These are phyloP conservation scores for Parathielavia hyrcaniae DNA, from an alignment of 495 filamentous ascomycete species.

Conservation along the genomic window DNA sequence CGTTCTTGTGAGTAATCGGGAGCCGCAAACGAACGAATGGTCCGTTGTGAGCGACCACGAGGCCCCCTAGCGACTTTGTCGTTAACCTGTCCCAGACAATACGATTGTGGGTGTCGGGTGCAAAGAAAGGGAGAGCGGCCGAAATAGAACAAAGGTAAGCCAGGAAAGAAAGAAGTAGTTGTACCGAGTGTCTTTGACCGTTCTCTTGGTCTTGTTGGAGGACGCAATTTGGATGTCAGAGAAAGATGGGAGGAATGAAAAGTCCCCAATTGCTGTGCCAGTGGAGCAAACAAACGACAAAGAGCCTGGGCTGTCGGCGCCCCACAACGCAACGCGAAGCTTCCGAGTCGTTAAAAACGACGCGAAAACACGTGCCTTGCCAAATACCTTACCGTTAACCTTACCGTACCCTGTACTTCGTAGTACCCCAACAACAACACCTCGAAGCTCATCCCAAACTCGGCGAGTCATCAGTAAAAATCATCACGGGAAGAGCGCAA, in stretches of 20 bases:
- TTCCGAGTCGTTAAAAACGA: too few species aligned
- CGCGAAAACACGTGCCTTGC: constrained; percentile 24
- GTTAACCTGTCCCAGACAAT: not conserved
- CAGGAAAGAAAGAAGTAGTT: too few species aligned
- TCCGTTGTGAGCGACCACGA: not conserved
- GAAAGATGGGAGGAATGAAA: not conserved
- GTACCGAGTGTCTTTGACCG: too few species aligned
- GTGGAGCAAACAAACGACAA: constrained; percentile 10
- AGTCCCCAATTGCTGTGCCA: not conserved
- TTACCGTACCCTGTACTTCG: too few species aligned
- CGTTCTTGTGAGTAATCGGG: not conserved
- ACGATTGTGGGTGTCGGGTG: not conserved
- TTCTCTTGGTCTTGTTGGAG: too few species aligned
- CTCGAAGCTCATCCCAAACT: too few species aligned
- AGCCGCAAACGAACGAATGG: not conserved
- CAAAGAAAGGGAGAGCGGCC: not conserved
- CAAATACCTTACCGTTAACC: too few species aligned
- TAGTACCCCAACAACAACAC: too few species aligned
- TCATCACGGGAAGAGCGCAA: too few species aligned
- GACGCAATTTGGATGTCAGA: not conserved
- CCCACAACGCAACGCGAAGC: constrained; percentile 23
- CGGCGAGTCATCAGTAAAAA: too few species aligned
- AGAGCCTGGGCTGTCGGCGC: not conserved
- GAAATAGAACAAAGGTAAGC: too few species aligned
- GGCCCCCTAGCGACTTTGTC: not conserved